These are phyloP conservation scores for Solanum paucissectum DNA, from an alignment of 257 asterid species.

Conservation along the genomic window DNA sequence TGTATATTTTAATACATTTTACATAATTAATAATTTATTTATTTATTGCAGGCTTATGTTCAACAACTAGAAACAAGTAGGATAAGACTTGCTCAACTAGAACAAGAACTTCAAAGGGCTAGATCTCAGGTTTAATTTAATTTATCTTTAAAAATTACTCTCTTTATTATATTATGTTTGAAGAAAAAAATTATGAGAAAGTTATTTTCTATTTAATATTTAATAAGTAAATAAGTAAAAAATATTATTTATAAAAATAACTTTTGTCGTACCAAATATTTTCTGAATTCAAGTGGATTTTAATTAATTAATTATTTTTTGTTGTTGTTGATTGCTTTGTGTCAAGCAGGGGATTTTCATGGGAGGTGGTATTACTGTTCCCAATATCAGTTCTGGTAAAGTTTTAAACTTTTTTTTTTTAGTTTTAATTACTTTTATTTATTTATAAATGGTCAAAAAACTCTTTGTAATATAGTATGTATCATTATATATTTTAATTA, in stretches of 20 bases:
- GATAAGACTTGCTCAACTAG: conserved; percentile 81
- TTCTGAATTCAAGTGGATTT: background rate
- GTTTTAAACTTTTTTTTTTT: background rate
- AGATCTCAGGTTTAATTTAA: conserved; percentile 67
- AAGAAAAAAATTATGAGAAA: background rate
- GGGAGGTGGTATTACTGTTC: conserved; percentile 67
- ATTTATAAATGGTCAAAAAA: background rate
- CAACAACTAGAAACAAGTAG: conserved; percentile 95
- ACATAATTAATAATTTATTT: background rate
- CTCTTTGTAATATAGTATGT: background rate
- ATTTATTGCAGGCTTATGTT: conserved; percentile 63
- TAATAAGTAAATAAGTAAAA: too few relatives aligned
- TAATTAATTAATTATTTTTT: background rate
- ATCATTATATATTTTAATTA: background rate
- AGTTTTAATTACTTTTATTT: too few relatives aligned
- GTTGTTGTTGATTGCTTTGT: background rate
- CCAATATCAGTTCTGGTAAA: conserved; percentile 77
- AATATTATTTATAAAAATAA: background rate
- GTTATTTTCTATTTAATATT: background rate
- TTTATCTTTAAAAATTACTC: background rate
- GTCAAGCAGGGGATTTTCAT: conserved; percentile 60
- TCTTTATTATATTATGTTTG: too few relatives aligned
- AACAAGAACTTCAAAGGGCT: conserved; percentile 88
- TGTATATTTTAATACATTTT: too few relatives aligned
- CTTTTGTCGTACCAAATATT: background rate